Evolutionary conservation across 306 rosid species (phyloP).

Genomic region (Cyamopsis tetragonoloba): DNA sequence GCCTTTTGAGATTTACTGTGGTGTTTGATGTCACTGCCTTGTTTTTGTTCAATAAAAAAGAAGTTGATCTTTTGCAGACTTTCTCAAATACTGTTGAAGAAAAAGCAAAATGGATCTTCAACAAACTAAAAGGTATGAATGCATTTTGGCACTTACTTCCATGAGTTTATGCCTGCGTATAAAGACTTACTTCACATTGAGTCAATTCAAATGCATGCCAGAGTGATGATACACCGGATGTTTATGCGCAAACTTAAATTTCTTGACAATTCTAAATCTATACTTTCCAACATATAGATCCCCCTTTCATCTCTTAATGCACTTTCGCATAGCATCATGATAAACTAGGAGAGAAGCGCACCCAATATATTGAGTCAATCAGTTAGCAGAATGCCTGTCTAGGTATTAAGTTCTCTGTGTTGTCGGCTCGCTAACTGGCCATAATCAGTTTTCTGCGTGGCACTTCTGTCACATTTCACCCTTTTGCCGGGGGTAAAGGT

Average conservation of each 20-base stretch:
- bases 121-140: constrained; percentile 82
- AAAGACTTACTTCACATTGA: not conserved
- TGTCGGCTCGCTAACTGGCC: not conserved
- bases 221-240: not conserved
- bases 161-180: not conserved
- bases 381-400: not conserved
- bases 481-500: too few relatives aligned
- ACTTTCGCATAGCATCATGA: not conserved
- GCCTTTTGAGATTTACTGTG: not conserved
- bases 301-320: not conserved
- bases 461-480: not conserved
- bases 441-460: not conserved
- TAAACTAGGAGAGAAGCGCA: not conserved
- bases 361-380: not conserved
- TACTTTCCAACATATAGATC: not conserved
- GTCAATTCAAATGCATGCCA: not conserved
- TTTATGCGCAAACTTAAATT: not conserved
- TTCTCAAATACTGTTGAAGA: constrained; percentile 89
- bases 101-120: constrained; percentile 96
- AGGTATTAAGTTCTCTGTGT: not conserved
- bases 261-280: not conserved
- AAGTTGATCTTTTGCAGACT: constrained; percentile 48
- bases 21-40: constrained; percentile 12
- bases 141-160: not conserved
- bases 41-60: not conserved